Conservation (phyloP, 2,329 filamentous ascomycete genomes). For the Aspergillus terreus region DNA sequence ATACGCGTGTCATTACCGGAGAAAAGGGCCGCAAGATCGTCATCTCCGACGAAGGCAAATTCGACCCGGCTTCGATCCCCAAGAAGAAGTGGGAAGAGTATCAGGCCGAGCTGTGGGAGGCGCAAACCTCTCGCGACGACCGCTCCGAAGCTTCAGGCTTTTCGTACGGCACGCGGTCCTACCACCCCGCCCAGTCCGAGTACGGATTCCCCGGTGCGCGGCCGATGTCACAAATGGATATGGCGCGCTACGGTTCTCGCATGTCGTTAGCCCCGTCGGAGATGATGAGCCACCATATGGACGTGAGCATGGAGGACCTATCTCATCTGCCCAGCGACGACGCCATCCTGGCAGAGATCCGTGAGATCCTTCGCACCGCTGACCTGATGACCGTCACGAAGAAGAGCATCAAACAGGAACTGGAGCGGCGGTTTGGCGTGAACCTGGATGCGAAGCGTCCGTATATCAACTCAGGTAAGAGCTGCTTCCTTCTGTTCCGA, state of each 20-base stretch:
- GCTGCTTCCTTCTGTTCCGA: conserved; percentile 1
- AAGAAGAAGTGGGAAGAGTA: conserved; percentile 99
- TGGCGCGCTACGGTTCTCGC: conserved; percentile 58
- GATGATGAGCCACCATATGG: conserved; percentile 60
- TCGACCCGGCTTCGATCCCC: conserved; percentile 86
- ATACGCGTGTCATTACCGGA: conserved; percentile 93
- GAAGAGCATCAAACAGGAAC: conserved; percentile 92
- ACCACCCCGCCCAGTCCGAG: conserved; percentile 61
- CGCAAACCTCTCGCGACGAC: conserved; percentile 78
- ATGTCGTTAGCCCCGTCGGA: conserved; percentile 79
- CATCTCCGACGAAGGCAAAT: conserved; percentile 95
- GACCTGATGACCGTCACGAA: conserved; percentile 98
- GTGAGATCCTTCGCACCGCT: conserved; percentile 84
- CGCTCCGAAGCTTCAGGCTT: conserved; percentile 88
- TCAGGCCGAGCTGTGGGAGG: conserved; percentile 95
- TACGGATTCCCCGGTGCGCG: conserved; percentile 65
- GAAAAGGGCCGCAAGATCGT: conserved; percentile 90
- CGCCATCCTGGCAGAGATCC: conserved; percentile 84
- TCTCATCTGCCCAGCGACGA: conserved; percentile 81
- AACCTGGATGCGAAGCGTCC: conserved; percentile 81
- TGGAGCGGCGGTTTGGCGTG: conserved; percentile 86
- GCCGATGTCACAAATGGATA: conserved; percentile 58
- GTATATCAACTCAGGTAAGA: conserved; percentile 88
- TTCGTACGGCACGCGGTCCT: conserved; percentile 86
- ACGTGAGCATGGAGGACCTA: conserved; percentile 73